phyloP scores from a whole-genome alignment of 148 eudicot species.

The Arbutus unedo region DNA sequence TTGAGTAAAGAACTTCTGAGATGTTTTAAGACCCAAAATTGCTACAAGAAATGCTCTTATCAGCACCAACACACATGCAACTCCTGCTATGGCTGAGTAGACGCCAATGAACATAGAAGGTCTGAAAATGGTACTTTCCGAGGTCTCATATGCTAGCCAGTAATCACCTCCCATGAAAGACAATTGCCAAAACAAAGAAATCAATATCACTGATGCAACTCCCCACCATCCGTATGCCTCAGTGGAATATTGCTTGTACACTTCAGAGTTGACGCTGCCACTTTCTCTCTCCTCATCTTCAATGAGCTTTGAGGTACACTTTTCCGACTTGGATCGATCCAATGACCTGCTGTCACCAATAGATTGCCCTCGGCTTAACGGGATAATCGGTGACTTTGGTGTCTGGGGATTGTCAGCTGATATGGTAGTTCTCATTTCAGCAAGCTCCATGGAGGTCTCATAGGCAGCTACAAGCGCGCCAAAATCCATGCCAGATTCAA shows the following conservation, averaged over 20 bases:
- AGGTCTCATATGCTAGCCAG: conserved; percentile 64
- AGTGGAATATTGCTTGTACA: conserved; percentile 50
- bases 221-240: conserved; percentile 74
- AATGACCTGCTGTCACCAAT: conserved; percentile 17
- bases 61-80: conserved; percentile 32
- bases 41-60: conserved; percentile 33
- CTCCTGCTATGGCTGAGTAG: conserved; percentile 33
- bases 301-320: conserved; percentile 49
- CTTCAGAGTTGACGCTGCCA: conserved; percentile 41
- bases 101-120: conserved; percentile 39
- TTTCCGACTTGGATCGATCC: conserved; percentile 27
- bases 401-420: conserved; percentile 16
- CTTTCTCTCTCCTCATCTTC: conserved; percentile 64
- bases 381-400: conserved; percentile 29
- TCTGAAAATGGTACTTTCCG: conserved; percentile 31
- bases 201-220: conserved; percentile 31
- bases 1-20: conserved; percentile 53
- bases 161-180: conserved; percentile 43
- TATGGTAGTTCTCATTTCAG: conserved; percentile 31
- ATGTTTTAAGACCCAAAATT: conserved; percentile 47
- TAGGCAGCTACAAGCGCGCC: conserved; percentile 46
- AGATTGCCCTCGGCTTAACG: conserved; percentile 26
- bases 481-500: conserved; percentile 41
- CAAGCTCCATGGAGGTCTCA: conserved; percentile 58
- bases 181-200: conserved; percentile 43